phyloP scores from a whole-genome alignment of 192 early-diverging fungal genomes.

The Umbelopsis sp. region DNA sequence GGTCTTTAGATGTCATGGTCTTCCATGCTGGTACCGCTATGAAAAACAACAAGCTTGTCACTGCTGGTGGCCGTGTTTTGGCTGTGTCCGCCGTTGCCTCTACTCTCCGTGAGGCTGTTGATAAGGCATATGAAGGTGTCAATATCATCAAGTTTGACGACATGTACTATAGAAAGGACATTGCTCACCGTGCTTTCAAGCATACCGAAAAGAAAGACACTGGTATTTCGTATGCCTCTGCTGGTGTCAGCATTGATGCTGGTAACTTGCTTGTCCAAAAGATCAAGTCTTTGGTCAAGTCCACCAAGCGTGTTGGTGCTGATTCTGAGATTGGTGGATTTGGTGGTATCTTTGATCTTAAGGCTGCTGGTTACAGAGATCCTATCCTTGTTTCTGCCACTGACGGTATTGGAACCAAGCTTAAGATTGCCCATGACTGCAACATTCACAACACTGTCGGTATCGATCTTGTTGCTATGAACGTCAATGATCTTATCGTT shows the following conservation, averaged over 20 bases:
- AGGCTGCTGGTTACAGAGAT: constrained; percentile 89
- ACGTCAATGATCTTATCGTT: constrained; percentile 97
- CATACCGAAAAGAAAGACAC: constrained; percentile 42
- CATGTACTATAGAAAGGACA: constrained; percentile 90
- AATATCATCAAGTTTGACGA: constrained; percentile 79
- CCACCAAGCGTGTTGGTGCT: constrained; percentile 90
- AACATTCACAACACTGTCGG: constrained; percentile 93
- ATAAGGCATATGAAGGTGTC: constrained; percentile 74
- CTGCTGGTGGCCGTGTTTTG: constrained; percentile 94
- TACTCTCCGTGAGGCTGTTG: constrained; percentile 78
- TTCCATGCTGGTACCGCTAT: constrained; percentile 94
- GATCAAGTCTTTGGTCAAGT: constrained; percentile 94
- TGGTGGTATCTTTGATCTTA: constrained; percentile 96
- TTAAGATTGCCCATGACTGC: constrained; percentile 90
- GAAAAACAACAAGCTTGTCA: constrained; percentile 65
- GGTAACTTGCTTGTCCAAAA: constrained; percentile 94
- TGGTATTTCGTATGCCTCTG: constrained; percentile 90
- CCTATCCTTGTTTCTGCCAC: constrained; percentile 97
- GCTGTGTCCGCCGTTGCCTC: constrained; percentile 84
- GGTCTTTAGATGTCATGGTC: constrained; percentile 53
- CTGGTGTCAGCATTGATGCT: constrained; percentile 95
- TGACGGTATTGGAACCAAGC: constrained; percentile 99
- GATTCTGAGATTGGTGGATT: constrained; percentile 99
- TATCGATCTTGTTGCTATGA: constrained; percentile 99
- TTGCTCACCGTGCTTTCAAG: constrained; percentile 66